Conservation (phyloP, 2,329 filamentous ascomycete species). For the Penicillium sp. region DNA sequence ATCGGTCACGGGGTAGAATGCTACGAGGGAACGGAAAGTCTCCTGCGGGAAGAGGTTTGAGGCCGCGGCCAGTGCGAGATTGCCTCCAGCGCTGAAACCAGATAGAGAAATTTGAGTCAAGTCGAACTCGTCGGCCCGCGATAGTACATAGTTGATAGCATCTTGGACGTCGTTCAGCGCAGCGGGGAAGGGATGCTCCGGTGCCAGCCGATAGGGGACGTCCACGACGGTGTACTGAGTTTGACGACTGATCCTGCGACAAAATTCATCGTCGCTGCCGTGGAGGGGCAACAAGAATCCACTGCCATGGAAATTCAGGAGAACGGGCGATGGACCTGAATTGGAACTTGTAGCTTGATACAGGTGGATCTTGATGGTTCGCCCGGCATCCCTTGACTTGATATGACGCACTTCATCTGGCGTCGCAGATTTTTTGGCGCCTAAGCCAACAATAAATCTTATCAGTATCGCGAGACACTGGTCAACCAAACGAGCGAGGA, state of each 20-base stretch:
- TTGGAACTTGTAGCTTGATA: constrained; percentile 20
- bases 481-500: constrained; percentile 17
- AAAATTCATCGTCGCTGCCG: constrained; percentile 35
- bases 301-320: constrained; percentile 39
- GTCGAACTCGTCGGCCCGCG: constrained; percentile 39
- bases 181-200: constrained; percentile 45
- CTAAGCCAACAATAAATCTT: constrained; percentile 9
- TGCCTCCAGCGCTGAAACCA: constrained; percentile 49
- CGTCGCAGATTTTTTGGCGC: constrained; percentile 2
- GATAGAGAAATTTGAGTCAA: constrained; percentile 34
- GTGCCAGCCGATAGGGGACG: constrained; percentile 42
- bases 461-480: constrained; percentile 23
- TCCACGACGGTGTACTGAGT: constrained; percentile 40
- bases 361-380: constrained; percentile 35
- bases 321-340: constrained; percentile 27
- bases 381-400: constrained; percentile 29
- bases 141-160: constrained; percentile 37
- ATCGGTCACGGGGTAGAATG: constrained; percentile 36
- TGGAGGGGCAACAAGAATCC: constrained; percentile 37
- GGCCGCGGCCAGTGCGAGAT: constrained; percentile 39
- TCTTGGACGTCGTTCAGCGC: constrained; percentile 46
- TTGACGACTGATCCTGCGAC: constrained; percentile 25
- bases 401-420: constrained; percentile 33
- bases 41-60: constrained; percentile 31
- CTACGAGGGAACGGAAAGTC: constrained; percentile 35